Percentiles rank a stretch among this genome's conserved stretches.
phyloP scores from a whole-genome alignment of 345 rosid species.

The Hibiscus syriacus region DNA sequence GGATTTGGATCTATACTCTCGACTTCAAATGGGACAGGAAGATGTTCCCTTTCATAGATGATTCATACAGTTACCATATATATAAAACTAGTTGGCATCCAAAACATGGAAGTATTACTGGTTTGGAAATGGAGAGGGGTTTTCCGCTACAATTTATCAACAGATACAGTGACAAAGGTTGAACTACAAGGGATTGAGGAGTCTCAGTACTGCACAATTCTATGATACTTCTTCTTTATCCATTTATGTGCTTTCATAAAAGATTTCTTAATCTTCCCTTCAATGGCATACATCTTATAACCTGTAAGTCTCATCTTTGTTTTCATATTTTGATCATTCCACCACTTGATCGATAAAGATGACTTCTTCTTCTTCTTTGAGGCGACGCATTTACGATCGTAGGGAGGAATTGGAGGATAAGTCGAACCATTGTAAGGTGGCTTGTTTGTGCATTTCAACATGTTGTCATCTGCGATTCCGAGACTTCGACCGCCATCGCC shows the following conservation, averaged over 20 bases:
- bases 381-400: neutral
- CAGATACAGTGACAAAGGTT: too few species aligned
- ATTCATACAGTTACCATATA: too few species aligned
- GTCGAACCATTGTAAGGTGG: neutral
- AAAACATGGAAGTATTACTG: too few species aligned
- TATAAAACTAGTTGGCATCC: too few species aligned
- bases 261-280: conserved; percentile 8
- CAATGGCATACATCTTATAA: neutral
- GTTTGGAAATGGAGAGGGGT: too few species aligned
- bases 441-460: neutral
- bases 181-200: too few species aligned
- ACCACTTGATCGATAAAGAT: neutral
- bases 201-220: neutral
- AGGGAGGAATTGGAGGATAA: too few species aligned
- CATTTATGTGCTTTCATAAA: neutral
- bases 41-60: too few species aligned
- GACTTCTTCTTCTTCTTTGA: neutral
- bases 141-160: too few species aligned
- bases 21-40: too few species aligned
- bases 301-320: conserved; percentile 1
- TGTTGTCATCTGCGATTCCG: neutral
- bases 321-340: conserved; percentile 6
- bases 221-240: conserved; percentile 5
- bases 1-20: too few species aligned
- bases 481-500: conserved; percentile 4